Base-by-base conservation (phyloP, 1,284 basidiomycete species). In the Rhodotorula sp. region DNA sequence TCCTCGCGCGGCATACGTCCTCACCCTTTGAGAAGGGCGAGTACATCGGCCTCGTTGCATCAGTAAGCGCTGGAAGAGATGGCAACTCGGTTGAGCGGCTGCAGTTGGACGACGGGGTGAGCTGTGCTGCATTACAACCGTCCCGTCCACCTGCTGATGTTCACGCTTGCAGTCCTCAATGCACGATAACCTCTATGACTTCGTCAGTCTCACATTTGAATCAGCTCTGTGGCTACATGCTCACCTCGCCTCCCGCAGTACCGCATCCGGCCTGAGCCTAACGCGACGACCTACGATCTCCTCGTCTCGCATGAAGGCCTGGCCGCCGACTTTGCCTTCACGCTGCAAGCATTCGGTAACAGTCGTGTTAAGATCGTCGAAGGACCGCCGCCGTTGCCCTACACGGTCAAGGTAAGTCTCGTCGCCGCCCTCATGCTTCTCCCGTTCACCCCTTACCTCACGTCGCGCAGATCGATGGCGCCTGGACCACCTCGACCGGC, bases 1-100 rank as follows among this genome's bases (percentile, higher is more conserved):
- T 94, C 1, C 84, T 97, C 3, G 90, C 89, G 0, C 87, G 92
- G 44, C 94, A 97, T 80, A 81, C 90, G 9, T 79, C 81, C 0
- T 84, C 88, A 71, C 89, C 87, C 36, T 83, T 84, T 54, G 82
- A 85, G 55, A 84, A 83, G 1, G 81, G 86, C 1, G 81, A 92
- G 72, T 94, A 89, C 78, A 89, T 94, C 51, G 87, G 92, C 1
- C 78, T 96, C 3, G 37, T 32, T 10, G 59, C 65, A 5, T 3
- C 29, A 51, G 8, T 19, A 41, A 17, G 39, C 53, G 10, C 2
- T 13, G 7, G 8, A 8, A 17, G 12, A 17, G 2, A 2, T 7
- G 1, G 2, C 7, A 3, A 32, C 22, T 0, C 37, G 25, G 6
- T 7, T 32, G 19, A 36, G 6, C 2, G 4, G n/a, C 9, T 60